Percentiles rank a stretch among this genome's conserved stretches.
phyloP scores from a whole-genome alignment of 441 rosid genomes.

The Macaranga tanarius region DNA sequence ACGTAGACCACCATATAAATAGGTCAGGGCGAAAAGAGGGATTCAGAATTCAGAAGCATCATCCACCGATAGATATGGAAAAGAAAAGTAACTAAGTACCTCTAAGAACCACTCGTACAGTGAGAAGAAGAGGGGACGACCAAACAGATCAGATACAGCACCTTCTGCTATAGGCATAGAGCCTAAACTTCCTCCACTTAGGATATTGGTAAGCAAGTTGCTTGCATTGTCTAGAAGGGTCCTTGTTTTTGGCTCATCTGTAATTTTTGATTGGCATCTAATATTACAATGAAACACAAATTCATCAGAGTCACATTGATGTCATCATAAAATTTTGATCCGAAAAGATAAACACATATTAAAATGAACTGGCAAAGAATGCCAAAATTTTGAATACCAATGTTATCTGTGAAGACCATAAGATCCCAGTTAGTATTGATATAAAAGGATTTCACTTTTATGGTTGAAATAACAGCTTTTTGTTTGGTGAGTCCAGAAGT shows the following conservation, averaged over 20 bases:
- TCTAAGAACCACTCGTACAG: constrained; percentile 87
- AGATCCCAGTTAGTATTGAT: neutral
- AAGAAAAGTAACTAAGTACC: constrained; percentile 39
- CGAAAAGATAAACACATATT: neutral
- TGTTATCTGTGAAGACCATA: neutral
- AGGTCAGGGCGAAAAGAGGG: too few relatives aligned
- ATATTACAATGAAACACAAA: constrained; percentile 12
- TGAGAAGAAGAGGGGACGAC: constrained; percentile 78
- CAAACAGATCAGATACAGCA: constrained; percentile 85
- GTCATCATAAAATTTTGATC: neutral
- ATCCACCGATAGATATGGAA: neutral
- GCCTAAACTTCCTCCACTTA: constrained; percentile 74
- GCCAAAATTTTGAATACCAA: neutral
- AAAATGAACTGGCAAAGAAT: neutral
- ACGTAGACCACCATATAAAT: too few relatives aligned
- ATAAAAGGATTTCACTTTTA: neutral
- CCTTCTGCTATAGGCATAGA: constrained; percentile 93
- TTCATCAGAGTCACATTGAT: neutral
- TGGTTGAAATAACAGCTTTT: neutral
- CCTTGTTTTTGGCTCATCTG: constrained; percentile 56
- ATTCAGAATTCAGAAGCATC: too few relatives aligned
- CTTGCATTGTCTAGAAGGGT: constrained; percentile 79
- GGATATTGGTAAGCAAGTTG: constrained; percentile 72
- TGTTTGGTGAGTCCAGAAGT: neutral
- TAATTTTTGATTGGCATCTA: constrained; percentile 70